Base-by-base conservation (phyloP, 2,329 filamentous ascomycete genomes). In the Leptosphaerulina australis region DNA sequence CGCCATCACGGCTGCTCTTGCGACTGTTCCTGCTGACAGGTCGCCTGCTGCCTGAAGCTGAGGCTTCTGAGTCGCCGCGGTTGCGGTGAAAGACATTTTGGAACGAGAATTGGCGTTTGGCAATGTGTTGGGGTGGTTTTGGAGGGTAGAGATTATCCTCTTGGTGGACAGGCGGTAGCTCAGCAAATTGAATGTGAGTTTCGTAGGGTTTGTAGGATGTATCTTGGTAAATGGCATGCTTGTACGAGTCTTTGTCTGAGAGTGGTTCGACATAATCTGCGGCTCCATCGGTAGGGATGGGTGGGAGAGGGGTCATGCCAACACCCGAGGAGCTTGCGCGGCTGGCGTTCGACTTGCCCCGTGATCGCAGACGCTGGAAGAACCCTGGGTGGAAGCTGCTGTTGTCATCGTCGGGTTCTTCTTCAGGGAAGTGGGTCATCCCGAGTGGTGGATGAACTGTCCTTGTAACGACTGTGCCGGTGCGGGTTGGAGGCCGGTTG, bases 41-140 rank as follows among this genome's bases (percentile, higher is more conserved):
- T 18, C 65, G 47, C 18, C 18, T 50, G 20, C 43, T 55, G 22
- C 55, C 56, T 6, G 58, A 60, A 2, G 50, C 50, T 33, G 62
- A 60, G 14, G 64, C 62, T 12, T 54, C 60, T 3, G 63, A 68
- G n/a, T 69, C 63, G 34, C 61, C 54, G 20, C 66, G 62, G 40
- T 66, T 63, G 26, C 86, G 81, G 53, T 78, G 77, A 72, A 97
- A 94, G 43, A 96, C 85, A 59, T 88, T 91, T 58, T 92, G 88
- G 79, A 97, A 97, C 14, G 90, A 95, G 75, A 97, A 99, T 68
- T 96, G 90, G 53, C 93, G 83, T 9, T 88, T 83, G 57, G 73
- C 55, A 59, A 70, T 56, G 48, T 78, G 84, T 4, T 85, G 85
- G 1, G 86, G 86, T 3, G 83, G 71, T 48, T 66, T 71, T 0